Evolutionary conservation across 768 basidiomycete genomes (phyloP).

Genomic region (Symmetrospora coprosmae): DNA sequence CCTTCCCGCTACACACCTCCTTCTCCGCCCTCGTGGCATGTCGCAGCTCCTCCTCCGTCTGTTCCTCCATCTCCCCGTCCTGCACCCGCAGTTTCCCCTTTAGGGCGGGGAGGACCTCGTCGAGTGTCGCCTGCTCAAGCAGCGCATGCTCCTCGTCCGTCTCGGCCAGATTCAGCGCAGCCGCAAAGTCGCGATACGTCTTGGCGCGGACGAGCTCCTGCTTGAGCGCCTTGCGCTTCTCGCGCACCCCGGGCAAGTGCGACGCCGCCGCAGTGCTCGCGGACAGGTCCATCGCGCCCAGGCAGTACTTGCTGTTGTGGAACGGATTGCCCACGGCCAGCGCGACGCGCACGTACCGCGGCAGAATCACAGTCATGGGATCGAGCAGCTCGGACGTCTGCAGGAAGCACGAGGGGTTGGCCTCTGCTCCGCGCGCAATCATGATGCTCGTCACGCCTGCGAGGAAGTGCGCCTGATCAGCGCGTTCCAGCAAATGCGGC

Average conservation of each 20-base stretch:
- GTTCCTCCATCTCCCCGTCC: not conserved
- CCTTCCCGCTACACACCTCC: not conserved
- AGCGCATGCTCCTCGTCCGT: not conserved
- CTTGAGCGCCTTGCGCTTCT: slow-evolving; percentile 20
- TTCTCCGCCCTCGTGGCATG: too few relatives aligned
- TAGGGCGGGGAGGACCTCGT: slow-evolving; percentile 5
- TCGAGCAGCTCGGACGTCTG: slow-evolving; percentile 47
- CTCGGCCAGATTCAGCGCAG: too few relatives aligned
- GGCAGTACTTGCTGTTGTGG: slow-evolving; percentile 31
- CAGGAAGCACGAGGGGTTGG: slow-evolving; percentile 79
- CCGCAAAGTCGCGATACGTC: slow-evolving; percentile 9
- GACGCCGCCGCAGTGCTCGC: not conserved
- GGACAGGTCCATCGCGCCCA: slow-evolving; percentile 28
- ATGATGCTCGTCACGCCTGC: slow-evolving; percentile 76
- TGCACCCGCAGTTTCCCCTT: not conserved
- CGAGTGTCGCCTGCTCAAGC: not conserved
- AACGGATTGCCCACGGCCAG: slow-evolving; percentile 26
- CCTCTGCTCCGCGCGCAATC: slow-evolving; percentile 89
- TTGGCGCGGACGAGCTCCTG: slow-evolving; percentile 9
- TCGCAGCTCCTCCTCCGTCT: slow-evolving; percentile 10
- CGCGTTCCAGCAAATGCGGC: not conserved
- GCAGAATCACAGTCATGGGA: slow-evolving; percentile 54
- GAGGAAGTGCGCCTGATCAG: not conserved
- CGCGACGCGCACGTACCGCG: slow-evolving; percentile 54
- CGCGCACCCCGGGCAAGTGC: not conserved